phyloP scores from a whole-genome alignment of 2,329 filamentous ascomycete genomes.

The Leptodontidium sp. region DNA sequence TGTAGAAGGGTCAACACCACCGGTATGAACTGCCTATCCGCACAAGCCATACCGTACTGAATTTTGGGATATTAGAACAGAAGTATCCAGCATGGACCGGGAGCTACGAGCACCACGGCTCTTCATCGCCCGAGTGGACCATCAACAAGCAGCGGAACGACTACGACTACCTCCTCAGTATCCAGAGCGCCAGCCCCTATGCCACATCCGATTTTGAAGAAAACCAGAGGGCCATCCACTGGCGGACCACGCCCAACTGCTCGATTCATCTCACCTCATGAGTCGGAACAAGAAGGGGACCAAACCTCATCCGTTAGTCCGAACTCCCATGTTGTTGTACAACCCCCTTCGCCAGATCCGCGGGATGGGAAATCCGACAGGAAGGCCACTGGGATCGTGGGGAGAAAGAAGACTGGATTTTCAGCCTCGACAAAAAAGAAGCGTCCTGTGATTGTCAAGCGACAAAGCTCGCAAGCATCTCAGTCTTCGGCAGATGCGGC shows the following conservation, averaged over 20 bases:
- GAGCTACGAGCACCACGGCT: conserved; percentile 39
- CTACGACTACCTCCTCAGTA: conserved; percentile 20
- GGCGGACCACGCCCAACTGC: conserved; percentile 65
- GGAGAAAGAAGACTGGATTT: conserved; percentile 50
- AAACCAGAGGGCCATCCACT: conserved; percentile 61
- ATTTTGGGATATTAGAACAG: conserved; percentile 38
- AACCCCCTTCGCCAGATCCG: conserved; percentile 36
- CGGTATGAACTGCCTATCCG: conserved; percentile 51
- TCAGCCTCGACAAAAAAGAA: conserved; percentile 55
- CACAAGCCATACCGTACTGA: conserved; percentile 37
- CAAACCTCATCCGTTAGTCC: conserved; percentile 55
- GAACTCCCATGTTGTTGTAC: conserved; percentile 42
- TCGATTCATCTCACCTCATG: conserved; percentile 64
- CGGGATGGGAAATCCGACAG: conserved; percentile 36
- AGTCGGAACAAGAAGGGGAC: conserved; percentile 53
- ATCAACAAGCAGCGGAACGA: conserved; percentile 32
- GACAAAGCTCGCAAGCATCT: conserved; percentile 55
- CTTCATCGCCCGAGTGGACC: conserved; percentile 33
- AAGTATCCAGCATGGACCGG: conserved; percentile 32
- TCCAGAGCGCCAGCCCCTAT: conserved; percentile 50
- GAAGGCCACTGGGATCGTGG: conserved; percentile 28
- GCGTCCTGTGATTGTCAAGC: conserved; percentile 55
- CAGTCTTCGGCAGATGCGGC: conserved; percentile 37
- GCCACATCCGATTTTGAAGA: conserved; percentile 67
- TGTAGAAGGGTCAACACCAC: conserved; percentile 55